A percentile compares a stretch with the other conserved stretches of the same genome.
Conservation (phyloP, 257 asterid genomes). For the Orobanche coerulescens region DNA sequence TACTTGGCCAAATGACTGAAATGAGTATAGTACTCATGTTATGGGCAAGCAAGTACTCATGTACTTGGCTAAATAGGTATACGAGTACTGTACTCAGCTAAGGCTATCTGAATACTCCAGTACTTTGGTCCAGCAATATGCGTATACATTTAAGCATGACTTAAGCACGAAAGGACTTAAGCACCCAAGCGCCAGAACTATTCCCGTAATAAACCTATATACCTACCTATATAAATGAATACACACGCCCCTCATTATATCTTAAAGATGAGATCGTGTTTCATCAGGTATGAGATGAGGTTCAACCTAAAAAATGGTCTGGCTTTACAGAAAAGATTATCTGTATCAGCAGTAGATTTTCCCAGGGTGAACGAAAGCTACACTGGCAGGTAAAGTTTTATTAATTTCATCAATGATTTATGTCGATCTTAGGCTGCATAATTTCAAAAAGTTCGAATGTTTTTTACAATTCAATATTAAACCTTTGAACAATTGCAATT, state of each 20-base stretch:
- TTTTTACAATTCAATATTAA: no score
- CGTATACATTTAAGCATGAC: no score
- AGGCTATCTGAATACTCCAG: no score
- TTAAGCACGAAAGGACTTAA: no score
- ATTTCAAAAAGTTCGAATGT: neutral
- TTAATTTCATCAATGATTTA: neutral
- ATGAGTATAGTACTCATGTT: no score
- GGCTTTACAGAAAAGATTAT: constrained; percentile 80
- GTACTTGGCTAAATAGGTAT: no score
- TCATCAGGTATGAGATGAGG: constrained; percentile 85
- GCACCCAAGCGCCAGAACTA: no score
- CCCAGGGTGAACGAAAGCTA: constrained; percentile 91
- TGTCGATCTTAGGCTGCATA: neutral
- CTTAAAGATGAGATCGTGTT: constrained; percentile 4
- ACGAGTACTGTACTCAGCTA: no score
- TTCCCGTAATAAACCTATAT: constrained; percentile 11
- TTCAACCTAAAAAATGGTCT: constrained; percentile 80
- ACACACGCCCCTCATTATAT: constrained; percentile 6
- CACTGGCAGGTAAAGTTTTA: constrained; percentile 60
- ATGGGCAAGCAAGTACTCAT: no score
- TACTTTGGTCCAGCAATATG: no score
- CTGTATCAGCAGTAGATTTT: constrained; percentile 83
- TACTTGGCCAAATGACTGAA: no score
- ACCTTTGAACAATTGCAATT: neutral
- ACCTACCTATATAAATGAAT: neutral